These are phyloP conservation scores for Claviceps monticola DNA, from an alignment of 2,329 filamentous ascomycete species.

Conservation along the genomic window DNA sequence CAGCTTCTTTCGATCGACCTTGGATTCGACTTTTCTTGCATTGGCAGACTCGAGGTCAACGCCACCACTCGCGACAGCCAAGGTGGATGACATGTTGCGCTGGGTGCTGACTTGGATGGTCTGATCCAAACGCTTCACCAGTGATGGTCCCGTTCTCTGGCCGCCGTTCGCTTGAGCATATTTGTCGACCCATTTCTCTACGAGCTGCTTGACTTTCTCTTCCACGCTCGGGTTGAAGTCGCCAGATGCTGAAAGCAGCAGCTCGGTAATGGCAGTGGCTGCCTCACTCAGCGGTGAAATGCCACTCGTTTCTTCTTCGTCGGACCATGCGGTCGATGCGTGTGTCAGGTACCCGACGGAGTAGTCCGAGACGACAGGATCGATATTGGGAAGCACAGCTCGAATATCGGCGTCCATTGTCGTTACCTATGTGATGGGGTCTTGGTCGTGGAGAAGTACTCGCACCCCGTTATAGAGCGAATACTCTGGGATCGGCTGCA, in stretches of 20 bases:
- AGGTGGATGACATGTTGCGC: conserved; percentile 88
- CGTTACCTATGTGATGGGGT: neutral
- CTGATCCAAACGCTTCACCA: conserved; percentile 78
- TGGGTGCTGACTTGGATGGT: conserved; percentile 89
- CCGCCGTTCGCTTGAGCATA: conserved; percentile 63
- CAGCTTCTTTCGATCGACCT: conserved; percentile 96
- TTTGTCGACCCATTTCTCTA: conserved; percentile 78
- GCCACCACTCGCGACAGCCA: conserved; percentile 69
- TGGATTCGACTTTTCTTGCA: conserved; percentile 85
- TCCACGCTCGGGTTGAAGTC: conserved; percentile 59
- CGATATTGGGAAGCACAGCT: conserved; percentile 70
- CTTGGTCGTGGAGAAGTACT: neutral
- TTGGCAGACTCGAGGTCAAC: conserved; percentile 94
- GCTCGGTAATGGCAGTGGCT: conserved; percentile 67
- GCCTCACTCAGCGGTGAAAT: conserved; percentile 72
- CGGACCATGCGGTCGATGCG: conserved; percentile 74
- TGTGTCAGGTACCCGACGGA: conserved; percentile 89
- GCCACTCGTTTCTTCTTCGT: conserved; percentile 53
- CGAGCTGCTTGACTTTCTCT: conserved; percentile 65
- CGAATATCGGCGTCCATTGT: conserved; percentile 81
- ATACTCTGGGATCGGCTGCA: neutral
- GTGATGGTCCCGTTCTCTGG: conserved; percentile 58
- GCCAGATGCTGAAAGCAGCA: conserved; percentile 87
- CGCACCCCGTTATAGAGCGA: neutral
- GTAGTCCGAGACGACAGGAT: conserved; percentile 81